These are phyloP conservation scores for Biancaea sappan DNA, from an alignment of 306 rosid genomes.

Conservation along the genomic window DNA sequence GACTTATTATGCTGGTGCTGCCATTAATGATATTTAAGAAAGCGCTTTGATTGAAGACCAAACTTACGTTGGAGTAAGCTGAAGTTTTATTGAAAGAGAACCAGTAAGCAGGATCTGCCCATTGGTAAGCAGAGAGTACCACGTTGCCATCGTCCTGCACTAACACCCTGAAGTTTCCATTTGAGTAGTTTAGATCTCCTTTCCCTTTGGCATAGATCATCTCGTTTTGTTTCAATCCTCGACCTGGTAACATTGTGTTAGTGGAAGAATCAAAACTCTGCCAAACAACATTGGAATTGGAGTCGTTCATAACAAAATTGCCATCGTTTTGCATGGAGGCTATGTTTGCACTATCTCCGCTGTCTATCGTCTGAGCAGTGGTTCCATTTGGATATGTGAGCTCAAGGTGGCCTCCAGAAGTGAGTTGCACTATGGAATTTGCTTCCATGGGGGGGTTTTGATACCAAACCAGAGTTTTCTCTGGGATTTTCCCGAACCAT, in stretches of 20 bases:
- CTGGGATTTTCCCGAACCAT: conserved; percentile 40
- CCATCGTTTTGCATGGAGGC: conserved; percentile 35
- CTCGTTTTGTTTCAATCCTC: background rate
- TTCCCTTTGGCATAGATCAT: conserved; percentile 28
- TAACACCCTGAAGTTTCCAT: conserved; percentile 18
- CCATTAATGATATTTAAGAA: conserved; percentile 9
- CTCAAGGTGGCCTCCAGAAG: conserved; percentile 28
- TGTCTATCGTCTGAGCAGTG: background rate
- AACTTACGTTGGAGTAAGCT: background rate
- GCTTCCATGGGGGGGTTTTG: background rate
- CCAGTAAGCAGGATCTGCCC: conserved; percentile 37
- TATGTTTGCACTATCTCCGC: background rate
- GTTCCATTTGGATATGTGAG: conserved; percentile 26
- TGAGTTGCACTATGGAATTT: conserved; percentile 34
- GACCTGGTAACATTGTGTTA: conserved; percentile 35
- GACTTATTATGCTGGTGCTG: background rate
- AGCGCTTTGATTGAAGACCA: conserved; percentile 26
- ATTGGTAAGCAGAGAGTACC: conserved; percentile 30
- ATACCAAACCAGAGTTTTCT: conserved; percentile 46
- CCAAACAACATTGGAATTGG: conserved; percentile 15
- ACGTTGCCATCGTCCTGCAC: conserved; percentile 34
- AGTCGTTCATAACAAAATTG: conserved; percentile 11
- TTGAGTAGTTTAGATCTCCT: conserved; percentile 39
- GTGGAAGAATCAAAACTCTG: conserved; percentile 22
- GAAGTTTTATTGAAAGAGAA: background rate